These are phyloP conservation scores for Ustilago sp. DNA, from an alignment of 1,284 basidiomycete genomes.

Conservation along the genomic window DNA sequence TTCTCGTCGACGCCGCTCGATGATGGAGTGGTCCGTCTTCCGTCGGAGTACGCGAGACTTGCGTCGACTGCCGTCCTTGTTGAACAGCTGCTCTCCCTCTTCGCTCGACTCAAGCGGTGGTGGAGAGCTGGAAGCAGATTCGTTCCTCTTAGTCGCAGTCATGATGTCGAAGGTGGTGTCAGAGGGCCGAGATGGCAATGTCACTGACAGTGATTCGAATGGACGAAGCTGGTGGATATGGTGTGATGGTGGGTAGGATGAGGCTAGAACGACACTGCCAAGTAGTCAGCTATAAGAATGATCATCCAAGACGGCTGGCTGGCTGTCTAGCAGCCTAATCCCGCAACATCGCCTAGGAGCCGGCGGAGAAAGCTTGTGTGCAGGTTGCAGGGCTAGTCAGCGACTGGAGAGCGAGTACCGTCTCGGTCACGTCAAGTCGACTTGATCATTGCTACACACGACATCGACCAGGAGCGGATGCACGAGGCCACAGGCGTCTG, in stretches of 20 bases:
- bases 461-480: conserved; percentile 23
- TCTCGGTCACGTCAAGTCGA: conserved; percentile 20
- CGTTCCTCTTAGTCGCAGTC: conserved; percentile 14
- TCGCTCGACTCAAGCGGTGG: conserved; percentile 1
- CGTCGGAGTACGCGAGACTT: conserved; percentile 59
- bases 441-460: conserved; percentile 25
- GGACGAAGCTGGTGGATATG: background rate
- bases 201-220: background rate
- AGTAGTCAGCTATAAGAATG: conserved; percentile 11
- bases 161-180: conserved; percentile 6
- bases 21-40: conserved; percentile 68
- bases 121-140: conserved; percentile 8
- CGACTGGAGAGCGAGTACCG: conserved; percentile 22
- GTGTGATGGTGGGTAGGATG: background rate
- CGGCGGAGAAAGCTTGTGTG: conserved; percentile 7
- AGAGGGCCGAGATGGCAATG: background rate
- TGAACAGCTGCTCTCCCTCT: conserved; percentile 22
- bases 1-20: conserved; percentile 65
- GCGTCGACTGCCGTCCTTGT: conserved; percentile 52
- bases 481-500: background rate
- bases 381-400: background rate
- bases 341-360: conserved; percentile 12
- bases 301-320: background rate
- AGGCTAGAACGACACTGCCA: conserved; percentile 10
- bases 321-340: background rate